A percentile compares a stretch with the other conserved stretches of the same genome.
Evolutionary conservation across 2,329 filamentous ascomycete species (phyloP).

Genomic region (Xylariaceae sp.): DNA sequence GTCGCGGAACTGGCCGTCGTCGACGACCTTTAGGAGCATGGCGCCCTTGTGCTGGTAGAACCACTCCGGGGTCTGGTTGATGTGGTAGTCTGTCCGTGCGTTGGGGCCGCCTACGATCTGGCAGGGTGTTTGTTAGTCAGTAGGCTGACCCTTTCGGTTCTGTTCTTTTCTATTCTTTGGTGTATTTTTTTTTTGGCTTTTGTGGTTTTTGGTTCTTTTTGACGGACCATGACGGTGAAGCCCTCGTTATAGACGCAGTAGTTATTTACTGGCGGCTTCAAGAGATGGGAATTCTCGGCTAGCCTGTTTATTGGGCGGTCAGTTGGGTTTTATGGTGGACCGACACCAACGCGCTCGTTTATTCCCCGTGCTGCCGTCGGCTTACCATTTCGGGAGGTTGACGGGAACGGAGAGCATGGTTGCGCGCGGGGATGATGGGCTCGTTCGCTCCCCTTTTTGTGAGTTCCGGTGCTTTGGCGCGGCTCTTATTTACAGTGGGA

Average conservation of each 20-base stretch:
- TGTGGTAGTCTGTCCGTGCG: constrained; percentile 94
- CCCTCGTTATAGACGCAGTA: constrained; percentile 90
- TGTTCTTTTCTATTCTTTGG: neutral
- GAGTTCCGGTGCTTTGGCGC: neutral
- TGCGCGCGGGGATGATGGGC: neutral
- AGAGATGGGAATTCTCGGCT: constrained; percentile 82
- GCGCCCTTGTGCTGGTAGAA: constrained; percentile 95
- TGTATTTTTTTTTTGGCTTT: neutral
- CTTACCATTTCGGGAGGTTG: constrained; percentile 57
- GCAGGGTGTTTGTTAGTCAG: constrained; percentile 1
- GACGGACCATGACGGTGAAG: constrained; percentile 71
- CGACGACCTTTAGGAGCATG: constrained; percentile 91
- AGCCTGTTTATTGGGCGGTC: constrained; percentile 58
- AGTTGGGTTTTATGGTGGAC: neutral
- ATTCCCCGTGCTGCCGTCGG: constrained; percentile 16
- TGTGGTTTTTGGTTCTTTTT: neutral
- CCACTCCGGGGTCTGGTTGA: constrained; percentile 94
- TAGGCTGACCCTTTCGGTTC: neutral
- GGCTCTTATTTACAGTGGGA: neutral
- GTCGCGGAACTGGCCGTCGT: constrained; percentile 68
- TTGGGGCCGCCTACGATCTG: constrained; percentile 94
- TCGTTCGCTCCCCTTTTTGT: neutral
- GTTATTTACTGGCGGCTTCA: constrained; percentile 94
- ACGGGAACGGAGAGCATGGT: constrained; percentile 49
- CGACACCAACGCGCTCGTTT: neutral